These are phyloP conservation scores for Ashbya aceris DNA, from an alignment of 1,139 yeast species.

Conservation along the genomic window DNA sequence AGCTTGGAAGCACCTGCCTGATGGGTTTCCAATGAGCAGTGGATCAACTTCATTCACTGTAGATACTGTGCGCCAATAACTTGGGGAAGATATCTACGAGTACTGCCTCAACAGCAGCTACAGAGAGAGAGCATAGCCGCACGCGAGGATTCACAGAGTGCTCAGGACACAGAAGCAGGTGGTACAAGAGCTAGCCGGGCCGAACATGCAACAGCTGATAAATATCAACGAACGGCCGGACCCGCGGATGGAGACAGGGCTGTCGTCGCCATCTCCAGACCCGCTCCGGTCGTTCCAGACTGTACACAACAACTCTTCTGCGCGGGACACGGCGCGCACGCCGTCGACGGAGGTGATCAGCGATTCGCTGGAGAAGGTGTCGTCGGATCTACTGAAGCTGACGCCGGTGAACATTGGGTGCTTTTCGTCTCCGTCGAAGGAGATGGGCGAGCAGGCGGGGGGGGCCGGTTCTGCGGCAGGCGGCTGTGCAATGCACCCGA, in stretches of 20 bases:
- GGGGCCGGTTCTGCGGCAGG: slow-evolving; percentile 1
- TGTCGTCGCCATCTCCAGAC: neutral
- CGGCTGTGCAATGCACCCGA: neutral
- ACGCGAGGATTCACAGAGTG: no score
- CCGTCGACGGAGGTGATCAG: slow-evolving; percentile 1
- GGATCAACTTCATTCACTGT: no score
- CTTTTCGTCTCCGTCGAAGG: slow-evolving; percentile 16
- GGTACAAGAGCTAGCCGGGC: no score
- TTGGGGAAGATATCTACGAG: no score
- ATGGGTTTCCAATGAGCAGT: no score
- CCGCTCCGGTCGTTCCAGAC: neutral
- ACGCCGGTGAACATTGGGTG: slow-evolving; percentile 20
- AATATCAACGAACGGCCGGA: slow-evolving; percentile 1
- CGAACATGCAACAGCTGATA: slow-evolving; percentile 2
- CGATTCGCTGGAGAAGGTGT: neutral
- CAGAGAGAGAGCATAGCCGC: no score
- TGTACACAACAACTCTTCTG: neutral
- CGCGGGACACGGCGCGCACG: slow-evolving; percentile 1
- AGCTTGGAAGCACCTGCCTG: no score
- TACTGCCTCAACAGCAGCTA: no score
- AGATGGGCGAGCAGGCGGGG: slow-evolving; percentile 1
- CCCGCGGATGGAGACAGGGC: neutral
- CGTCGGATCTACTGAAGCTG: slow-evolving; percentile 16
- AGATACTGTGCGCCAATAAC: no score
- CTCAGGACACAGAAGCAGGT: no score